These are phyloP conservation scores for Cutaneotrichosporon cutaneum DNA, from an alignment of 1,284 basidiomycete genomes.

Conservation along the genomic window DNA sequence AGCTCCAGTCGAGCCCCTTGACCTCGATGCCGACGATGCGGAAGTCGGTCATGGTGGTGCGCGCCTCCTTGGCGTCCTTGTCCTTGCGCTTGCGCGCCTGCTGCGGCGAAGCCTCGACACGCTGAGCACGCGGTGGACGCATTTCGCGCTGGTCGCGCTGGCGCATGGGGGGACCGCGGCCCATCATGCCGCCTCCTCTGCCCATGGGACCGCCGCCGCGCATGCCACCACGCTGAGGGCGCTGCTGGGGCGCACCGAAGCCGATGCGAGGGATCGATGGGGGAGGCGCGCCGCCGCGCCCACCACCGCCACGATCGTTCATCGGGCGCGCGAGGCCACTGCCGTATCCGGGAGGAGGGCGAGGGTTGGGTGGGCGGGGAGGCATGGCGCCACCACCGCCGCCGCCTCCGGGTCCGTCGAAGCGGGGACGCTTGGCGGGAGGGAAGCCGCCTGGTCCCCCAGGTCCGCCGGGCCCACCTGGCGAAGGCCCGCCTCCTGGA, in stretches of 20 bases:
- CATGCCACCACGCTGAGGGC: constrained; percentile 49
- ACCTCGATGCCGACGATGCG: constrained; percentile 87
- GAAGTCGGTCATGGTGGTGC: constrained; percentile 88
- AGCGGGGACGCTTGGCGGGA: constrained; percentile 70
- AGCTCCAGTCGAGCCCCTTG: constrained; percentile 53
- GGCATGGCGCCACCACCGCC: constrained; percentile 34
- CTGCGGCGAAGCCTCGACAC: constrained; percentile 14
- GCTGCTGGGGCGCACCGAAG: constrained; percentile 50
- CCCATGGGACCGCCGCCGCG: constrained; percentile 20
- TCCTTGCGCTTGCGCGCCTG: constrained; percentile 28
- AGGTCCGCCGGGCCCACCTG: constrained; percentile 19
- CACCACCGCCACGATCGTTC: constrained; percentile 42
- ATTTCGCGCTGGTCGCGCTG: constrained; percentile 17
- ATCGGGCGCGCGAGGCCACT: constrained; percentile 23
- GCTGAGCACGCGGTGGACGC: constrained; percentile 10
- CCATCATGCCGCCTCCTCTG: constrained; percentile 18
- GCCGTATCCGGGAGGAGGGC: constrained; percentile 15
- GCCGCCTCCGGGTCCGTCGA: constrained; percentile 64
- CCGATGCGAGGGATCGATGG: constrained; percentile 22
- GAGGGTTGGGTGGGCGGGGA: constrained; percentile 27
- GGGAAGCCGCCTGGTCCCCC: constrained; percentile 47
- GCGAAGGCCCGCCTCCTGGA: constrained; percentile 8
- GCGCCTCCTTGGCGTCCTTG: constrained; percentile 58
- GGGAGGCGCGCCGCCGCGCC: constrained; percentile 21
- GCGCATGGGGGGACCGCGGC: constrained; percentile 13